phyloP scores from a whole-genome alignment of 768 basidiomycete species.

The Cubamyces lactineus region DNA sequence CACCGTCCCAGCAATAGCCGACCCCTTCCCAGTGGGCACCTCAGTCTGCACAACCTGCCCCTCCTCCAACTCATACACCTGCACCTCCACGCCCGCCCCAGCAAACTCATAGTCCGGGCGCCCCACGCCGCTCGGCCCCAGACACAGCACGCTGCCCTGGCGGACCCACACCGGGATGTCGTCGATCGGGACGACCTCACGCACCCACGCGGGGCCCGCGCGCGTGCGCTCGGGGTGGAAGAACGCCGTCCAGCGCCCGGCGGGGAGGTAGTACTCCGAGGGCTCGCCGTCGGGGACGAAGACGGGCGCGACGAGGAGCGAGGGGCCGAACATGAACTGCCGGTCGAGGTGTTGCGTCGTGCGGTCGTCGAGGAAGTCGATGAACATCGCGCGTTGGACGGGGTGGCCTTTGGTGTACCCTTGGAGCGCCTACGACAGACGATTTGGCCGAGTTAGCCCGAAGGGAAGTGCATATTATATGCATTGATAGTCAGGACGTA shows the following conservation, averaged over 20 bases:
- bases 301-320: constrained; percentile 64
- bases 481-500: constrained; percentile 33
- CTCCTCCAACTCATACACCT: constrained; percentile 55
- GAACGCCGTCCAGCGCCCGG: constrained; percentile 63
- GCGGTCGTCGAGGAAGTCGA: constrained; percentile 62
- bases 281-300: constrained; percentile 58
- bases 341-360: constrained; percentile 63
- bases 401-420: constrained; percentile 57
- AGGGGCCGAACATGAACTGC: constrained; percentile 63
- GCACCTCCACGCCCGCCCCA: constrained; percentile 47
- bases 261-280: constrained; percentile 62
- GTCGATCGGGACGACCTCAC: constrained; percentile 62
- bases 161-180: constrained; percentile 71
- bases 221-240: constrained; percentile 57
- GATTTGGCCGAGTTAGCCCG: not conserved
- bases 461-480: not conserved
- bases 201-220: constrained; percentile 64
- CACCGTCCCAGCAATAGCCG: constrained; percentile 46
- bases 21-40: constrained; percentile 49
- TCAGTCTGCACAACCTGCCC: constrained; percentile 42
- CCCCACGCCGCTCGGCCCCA: constrained; percentile 55
- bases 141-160: constrained; percentile 55
- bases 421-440: constrained; percentile 51
- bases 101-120: constrained; percentile 66
- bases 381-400: constrained; percentile 65